A percentile compares a stretch with the other conserved stretches of the same genome.
Evolutionary conservation across 1,284 basidiomycete species (phyloP).

Genomic region (Irpex lacteus): DNA sequence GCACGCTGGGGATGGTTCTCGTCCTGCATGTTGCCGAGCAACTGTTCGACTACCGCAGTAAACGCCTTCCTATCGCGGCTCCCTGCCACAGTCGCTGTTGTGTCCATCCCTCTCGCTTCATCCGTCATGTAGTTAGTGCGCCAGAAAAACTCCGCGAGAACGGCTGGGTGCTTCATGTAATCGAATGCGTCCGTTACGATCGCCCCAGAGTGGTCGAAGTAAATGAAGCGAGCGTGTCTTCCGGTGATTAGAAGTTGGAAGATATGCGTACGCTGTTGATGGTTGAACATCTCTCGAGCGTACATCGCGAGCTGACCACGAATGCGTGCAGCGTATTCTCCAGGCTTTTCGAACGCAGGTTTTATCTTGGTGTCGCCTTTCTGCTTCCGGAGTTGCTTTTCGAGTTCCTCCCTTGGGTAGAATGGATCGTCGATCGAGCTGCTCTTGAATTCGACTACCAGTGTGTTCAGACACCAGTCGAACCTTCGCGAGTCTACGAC

Average conservation of each 20-base stretch:
- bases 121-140: slow-evolving; percentile 17
- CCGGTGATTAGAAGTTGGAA: slow-evolving; percentile 26
- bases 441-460: not conserved
- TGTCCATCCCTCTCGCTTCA: slow-evolving; percentile 20
- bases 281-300: not conserved
- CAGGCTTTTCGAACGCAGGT: not conserved
- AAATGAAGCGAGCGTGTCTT: slow-evolving; percentile 23
- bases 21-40: not conserved
- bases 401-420: not conserved
- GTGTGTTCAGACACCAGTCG: not conserved
- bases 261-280: slow-evolving; percentile 11
- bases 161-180: slow-evolving; percentile 15
- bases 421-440: not conserved
- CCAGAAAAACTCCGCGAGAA: slow-evolving; percentile 26
- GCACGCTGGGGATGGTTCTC: not conserved
- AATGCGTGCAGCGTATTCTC: not conserved
- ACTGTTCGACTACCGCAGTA: not conserved
- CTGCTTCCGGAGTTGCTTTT: too few species aligned
- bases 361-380: too few species aligned
- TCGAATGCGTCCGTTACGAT: slow-evolving; percentile 28
- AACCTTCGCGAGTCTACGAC: not conserved
- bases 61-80: not conserved
- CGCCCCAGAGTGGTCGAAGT: slow-evolving; percentile 29
- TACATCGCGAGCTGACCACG: not conserved
- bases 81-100: slow-evolving; percentile 16